Evolutionary conservation across 768 basidiomycete genomes (phyloP), one percentile per base, ranked within the genome.

Genomic region (Trametes cingulata): DNA sequence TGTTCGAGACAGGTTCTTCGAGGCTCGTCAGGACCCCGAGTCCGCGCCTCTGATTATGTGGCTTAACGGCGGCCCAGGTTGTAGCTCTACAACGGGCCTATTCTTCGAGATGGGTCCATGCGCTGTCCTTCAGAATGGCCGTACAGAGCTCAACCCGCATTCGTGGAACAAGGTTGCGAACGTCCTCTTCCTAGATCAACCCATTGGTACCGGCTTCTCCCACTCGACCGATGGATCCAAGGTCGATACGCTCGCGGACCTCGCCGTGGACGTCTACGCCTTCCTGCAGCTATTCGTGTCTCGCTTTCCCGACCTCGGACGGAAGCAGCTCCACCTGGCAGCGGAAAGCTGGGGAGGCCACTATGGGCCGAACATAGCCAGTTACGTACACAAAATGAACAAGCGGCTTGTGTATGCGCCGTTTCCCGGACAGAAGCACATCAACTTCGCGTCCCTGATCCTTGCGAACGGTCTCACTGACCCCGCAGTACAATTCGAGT

Each of bases 11-110:
- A 91, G 90, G 90, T 93, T 93, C 81, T 94, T 98, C 66, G 95
- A 97, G 75, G 84, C 90, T 1, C 81, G 94, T 36, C 77, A 75
- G 54, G 79, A 83, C 14, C 95, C 96, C 0, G 74, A 82, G 50
- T 78, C 84, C 50, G 93, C 90, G 6, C 95, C 95, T 6, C 80
- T 97, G 2, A 80, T 95, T 10, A 77, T 97, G 49, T 97, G 95
- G 95, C 77, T 93, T 17, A 93, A 92, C 64, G 91, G 91, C 33
- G 87, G 88, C n/a, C 77, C 77, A 1, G 75, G 76, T 3, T 75
- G 75, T 59, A 72, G 69, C 33, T 74, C 73, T 1, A 65, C 68
- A 10, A 90, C 91, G 0, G 95, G 95, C 12, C 82, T 97, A 22
- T 78, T 98, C 14, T 92, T 95, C 66, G 95, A 72, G 45, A 61